Evolutionary conservation across 768 basidiomycete genomes (phyloP), one percentile per base, ranked within the genome.

Genomic region (Amyloporia xantha): DNA sequence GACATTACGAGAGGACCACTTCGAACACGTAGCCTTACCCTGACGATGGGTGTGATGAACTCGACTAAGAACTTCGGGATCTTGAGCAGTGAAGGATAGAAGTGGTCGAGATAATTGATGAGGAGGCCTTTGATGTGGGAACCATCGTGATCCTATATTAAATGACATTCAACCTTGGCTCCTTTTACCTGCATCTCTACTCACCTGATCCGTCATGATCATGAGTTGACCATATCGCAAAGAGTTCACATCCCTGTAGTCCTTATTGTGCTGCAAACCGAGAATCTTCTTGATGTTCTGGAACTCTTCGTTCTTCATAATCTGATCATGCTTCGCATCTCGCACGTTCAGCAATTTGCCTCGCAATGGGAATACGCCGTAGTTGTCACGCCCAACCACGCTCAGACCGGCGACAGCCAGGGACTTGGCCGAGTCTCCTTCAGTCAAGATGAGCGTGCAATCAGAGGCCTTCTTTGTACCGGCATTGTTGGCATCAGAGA

Each of bases 51-150:
- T 0, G 96, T 99, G 35, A 99, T 90, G 65, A 99, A 99, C 63
- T 99, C 96, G 30, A 98, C 90, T 43, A 99, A 71, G 69, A 99
- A 99, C 51, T 86, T 83, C 1, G 91, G 86, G 15, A 96, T 68
- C 64, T 84, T 91, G 49, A 99, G 76, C 19, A 99, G 73, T 1
- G 95, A 96, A 0, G 96, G 96, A 66, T 86, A 97, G 66, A 93
- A 98, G 63, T 94, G 87, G 60, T 98, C 96, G 52, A 99, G 71
- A 66, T 93, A 98, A 68, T 99, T 99, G 71, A 99, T 94, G 42
- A 99, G 76, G 6, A 98, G 79, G n/a, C 96, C 96, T 67, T 99
- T 99, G 71, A 99, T 99, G 69, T 99, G 96, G n/a, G 96, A 98
- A 44, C 96, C 96, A 68, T 99, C 96, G 69, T 98, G 92, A 80